Evolutionary conservation across 305 asterid species (phyloP).

Genomic region (Fraxinus floribunda): DNA sequence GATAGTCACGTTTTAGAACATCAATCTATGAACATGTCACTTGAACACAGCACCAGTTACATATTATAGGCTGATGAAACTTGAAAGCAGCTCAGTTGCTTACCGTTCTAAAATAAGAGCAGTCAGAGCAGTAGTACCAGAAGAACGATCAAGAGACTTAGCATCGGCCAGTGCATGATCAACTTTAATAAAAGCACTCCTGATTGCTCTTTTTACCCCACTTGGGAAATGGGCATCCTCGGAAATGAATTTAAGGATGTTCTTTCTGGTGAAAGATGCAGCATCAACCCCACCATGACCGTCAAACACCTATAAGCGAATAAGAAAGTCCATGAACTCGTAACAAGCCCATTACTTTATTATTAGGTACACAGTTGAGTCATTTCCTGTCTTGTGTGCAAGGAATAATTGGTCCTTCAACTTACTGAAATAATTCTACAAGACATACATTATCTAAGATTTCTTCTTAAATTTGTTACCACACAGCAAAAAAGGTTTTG

Average conservation of each 20-base stretch:
- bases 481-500: neutral
- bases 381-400: neutral
- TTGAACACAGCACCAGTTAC: neutral
- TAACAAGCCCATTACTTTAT: neutral
- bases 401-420: neutral
- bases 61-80: neutral
- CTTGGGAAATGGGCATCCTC: slow-evolving; percentile 78
- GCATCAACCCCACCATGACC: slow-evolving; percentile 96
- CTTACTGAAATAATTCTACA: neutral
- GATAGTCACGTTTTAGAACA: neutral
- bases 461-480: neutral
- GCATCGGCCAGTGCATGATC: slow-evolving; percentile 83
- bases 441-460: neutral
- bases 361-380: neutral
- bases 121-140: slow-evolving; percentile 83
- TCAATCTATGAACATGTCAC: neutral
- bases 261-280: slow-evolving; percentile 73
- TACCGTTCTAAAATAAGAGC: slow-evolving; percentile 84
- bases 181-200: slow-evolving; percentile 73
- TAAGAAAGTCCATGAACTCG: slow-evolving; percentile 9
- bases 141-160: slow-evolving; percentile 62
- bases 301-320: slow-evolving; percentile 73
- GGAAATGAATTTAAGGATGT: slow-evolving; percentile 59
- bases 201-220: slow-evolving; percentile 58
- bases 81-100: slow-evolving; percentile 22